Evolutionary conservation across 140 eudicot species (phyloP).

Genomic region (Stevia rebaudiana): DNA sequence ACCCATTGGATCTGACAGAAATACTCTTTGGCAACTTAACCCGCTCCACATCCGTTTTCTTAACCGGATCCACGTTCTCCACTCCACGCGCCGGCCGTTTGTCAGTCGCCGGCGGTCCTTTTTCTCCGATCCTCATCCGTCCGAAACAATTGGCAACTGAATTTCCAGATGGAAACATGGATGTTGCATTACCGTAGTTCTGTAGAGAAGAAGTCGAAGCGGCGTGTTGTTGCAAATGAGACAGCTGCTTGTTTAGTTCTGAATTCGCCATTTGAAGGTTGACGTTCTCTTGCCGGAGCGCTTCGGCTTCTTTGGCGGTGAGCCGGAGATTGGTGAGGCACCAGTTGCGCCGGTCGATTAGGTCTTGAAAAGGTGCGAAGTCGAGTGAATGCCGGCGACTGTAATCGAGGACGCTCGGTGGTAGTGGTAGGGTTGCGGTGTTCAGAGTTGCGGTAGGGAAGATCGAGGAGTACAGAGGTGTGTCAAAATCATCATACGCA

Average conservation of each 20-base stretch:
- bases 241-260: constrained; percentile 40
- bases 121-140: constrained; percentile 42
- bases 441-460: constrained; percentile 25
- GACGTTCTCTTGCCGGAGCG: constrained; percentile 65
- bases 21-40: constrained; percentile 65
- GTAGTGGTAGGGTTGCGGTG: constrained; percentile 20
- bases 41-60: constrained; percentile 36
- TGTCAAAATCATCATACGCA: constrained; percentile 24
- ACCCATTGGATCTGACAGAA: constrained; percentile 63
- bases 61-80: constrained; percentile 41
- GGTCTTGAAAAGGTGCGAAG: constrained; percentile 43
- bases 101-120: constrained; percentile 21
- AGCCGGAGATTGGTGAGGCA: constrained; percentile 43
- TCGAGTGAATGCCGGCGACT: constrained; percentile 26
- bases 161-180: constrained; percentile 15
- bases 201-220: constrained; percentile 17
- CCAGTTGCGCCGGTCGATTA: constrained; percentile 42
- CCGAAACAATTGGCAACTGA: constrained; percentile 30
- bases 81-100: constrained; percentile 33
- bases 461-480: constrained; percentile 34
- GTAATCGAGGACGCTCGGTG: constrained; percentile 28
- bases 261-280: constrained; percentile 55
- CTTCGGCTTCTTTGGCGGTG: constrained; percentile 50
- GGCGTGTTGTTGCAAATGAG: constrained; percentile 31
- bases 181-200: constrained; percentile 10